These are phyloP conservation scores for Hypoxylon sp. DNA, from an alignment of 2,329 filamentous ascomycete genomes.

Conservation along the genomic window DNA sequence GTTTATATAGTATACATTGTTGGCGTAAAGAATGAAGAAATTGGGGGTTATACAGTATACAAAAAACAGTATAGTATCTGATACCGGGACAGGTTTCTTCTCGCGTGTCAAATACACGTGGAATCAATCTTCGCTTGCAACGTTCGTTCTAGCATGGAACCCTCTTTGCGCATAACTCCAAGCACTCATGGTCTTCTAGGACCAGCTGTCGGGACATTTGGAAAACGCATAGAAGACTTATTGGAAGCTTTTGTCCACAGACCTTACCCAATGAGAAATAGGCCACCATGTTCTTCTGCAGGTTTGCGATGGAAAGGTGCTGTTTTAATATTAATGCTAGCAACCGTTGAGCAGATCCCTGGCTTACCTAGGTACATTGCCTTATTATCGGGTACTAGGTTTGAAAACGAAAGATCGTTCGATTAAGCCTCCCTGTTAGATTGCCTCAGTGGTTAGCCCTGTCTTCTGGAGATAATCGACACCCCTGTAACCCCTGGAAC, in stretches of 20 bases:
- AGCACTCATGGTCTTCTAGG: conserved; percentile 4
- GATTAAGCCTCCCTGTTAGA: conserved; percentile 30
- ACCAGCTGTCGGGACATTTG: conserved; percentile 42
- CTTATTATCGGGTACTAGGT: conserved; percentile 10
- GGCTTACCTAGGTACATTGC: conserved; percentile 19
- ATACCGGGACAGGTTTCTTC: conserved; percentile 24
- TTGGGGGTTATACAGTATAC: conserved; percentile 13
- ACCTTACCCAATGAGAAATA: conserved; percentile 22
- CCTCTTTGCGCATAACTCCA: conserved; percentile 15
- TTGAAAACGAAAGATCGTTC: conserved; percentile 33
- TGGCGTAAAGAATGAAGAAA: conserved; percentile 23
- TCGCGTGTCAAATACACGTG: conserved; percentile 38
- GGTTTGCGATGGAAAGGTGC: conserved; percentile 17
- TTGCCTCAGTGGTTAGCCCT: conserved; percentile 22
- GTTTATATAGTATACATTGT: conserved; percentile 17
- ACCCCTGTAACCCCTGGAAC: conserved; percentile 31
- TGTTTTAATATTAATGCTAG: conserved; percentile 32
- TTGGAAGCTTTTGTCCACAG: conserved; percentile 32
- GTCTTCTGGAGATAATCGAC: conserved; percentile 24
- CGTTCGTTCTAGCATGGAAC: conserved; percentile 15
- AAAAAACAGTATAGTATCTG: conserved; percentile 6
- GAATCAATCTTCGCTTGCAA: conserved; percentile 29
- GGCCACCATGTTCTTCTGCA: conserved; percentile 19
- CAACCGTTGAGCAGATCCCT: conserved; percentile 30
- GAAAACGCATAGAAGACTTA: conserved; percentile 46